Evolutionary conservation across 2,329 filamentous ascomycete species (phyloP).

Genomic region (Diaporthe citri): DNA sequence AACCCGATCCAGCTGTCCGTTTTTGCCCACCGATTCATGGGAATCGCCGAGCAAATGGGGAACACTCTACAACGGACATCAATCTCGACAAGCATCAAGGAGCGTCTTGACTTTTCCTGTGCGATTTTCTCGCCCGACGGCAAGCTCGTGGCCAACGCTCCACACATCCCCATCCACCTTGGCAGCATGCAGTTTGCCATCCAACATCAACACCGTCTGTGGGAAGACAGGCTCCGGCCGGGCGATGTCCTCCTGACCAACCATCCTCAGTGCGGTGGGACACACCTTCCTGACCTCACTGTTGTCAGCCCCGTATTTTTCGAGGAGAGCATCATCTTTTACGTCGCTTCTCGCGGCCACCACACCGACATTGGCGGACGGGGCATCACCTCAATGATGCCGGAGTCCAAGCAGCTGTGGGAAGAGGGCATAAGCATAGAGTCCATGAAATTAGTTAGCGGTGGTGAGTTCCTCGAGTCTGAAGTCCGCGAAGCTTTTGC

Average conservation of each 20-base stretch:
- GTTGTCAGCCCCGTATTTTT: conserved; percentile 54
- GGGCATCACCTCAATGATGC: conserved; percentile 75
- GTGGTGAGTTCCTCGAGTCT: conserved; percentile 78
- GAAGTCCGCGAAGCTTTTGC: conserved; percentile 75
- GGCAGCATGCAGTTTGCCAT: conserved; percentile 87
- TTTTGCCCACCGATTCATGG: conserved; percentile 86
- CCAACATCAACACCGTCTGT: conserved; percentile 76
- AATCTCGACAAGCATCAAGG: conserved; percentile 84
- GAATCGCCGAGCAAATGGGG: conserved; percentile 87
- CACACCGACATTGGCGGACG: conserved; percentile 65
- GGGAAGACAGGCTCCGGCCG: conserved; percentile 60
- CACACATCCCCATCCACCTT: conserved; percentile 81
- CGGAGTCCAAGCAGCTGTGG: conserved; percentile 71
- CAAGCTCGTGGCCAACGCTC: conserved; percentile 80
- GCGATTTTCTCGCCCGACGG: conserved; percentile 82
- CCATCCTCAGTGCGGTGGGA: conserved; percentile 52
- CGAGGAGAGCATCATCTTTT: conserved; percentile 53
- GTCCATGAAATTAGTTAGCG: conserved; percentile 73
- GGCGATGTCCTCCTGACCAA: conserved; percentile 55
- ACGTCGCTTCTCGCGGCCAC: conserved; percentile 77
- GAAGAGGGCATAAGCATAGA: conserved; percentile 71
- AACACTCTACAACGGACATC: conserved; percentile 83
- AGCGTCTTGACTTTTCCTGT: conserved; percentile 84
- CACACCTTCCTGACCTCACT: conserved; percentile 55
- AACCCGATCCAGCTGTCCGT: conserved; percentile 81